These are phyloP conservation scores for Salix viminalis DNA, from an alignment of 345 rosid genomes.

Conservation along the genomic window DNA sequence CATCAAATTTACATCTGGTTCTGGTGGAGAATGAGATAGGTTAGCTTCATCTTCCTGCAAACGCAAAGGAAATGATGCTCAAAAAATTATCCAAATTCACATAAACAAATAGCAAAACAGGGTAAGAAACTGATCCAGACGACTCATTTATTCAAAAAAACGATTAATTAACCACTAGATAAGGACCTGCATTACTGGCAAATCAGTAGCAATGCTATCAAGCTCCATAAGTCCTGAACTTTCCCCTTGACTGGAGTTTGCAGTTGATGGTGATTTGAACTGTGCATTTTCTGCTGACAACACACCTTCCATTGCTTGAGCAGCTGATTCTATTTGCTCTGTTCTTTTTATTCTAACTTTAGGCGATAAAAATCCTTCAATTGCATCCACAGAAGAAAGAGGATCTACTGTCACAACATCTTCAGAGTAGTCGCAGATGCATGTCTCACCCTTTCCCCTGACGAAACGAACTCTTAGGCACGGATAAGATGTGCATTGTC, in stretches of 20 bases:
- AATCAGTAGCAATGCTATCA: conserved; percentile 33
- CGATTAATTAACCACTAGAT: background rate
- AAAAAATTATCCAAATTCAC: conserved; percentile 1
- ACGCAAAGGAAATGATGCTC: background rate
- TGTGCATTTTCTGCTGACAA: conserved; percentile 32
- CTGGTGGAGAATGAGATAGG: conserved; percentile 28
- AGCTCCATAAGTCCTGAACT: conserved; percentile 43
- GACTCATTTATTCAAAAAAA: background rate
- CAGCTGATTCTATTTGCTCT: conserved; percentile 31
- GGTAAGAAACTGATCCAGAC: background rate
- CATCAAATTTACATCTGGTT: conserved; percentile 22
- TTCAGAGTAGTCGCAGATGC: conserved; percentile 51
- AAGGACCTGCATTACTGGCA: conserved; percentile 53
- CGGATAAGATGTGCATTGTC: conserved; percentile 48
- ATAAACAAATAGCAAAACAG: background rate
- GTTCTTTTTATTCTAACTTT: conserved; percentile 41
- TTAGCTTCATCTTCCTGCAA: conserved; percentile 35
- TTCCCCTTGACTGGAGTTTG: conserved; percentile 45
- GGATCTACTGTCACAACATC: conserved; percentile 72
- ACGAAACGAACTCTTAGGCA: conserved; percentile 68
- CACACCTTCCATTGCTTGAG: conserved; percentile 22
- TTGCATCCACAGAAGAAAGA: conserved; percentile 56
- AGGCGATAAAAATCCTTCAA: conserved; percentile 63
- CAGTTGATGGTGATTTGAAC: conserved; percentile 35
- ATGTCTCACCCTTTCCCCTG: conserved; percentile 63